Evolutionary conservation across 2,329 filamentous ascomycete species (phyloP), one percentile per base, ranked within the genome.

Genomic region (Stagonosporopsis tanaceti): DNA sequence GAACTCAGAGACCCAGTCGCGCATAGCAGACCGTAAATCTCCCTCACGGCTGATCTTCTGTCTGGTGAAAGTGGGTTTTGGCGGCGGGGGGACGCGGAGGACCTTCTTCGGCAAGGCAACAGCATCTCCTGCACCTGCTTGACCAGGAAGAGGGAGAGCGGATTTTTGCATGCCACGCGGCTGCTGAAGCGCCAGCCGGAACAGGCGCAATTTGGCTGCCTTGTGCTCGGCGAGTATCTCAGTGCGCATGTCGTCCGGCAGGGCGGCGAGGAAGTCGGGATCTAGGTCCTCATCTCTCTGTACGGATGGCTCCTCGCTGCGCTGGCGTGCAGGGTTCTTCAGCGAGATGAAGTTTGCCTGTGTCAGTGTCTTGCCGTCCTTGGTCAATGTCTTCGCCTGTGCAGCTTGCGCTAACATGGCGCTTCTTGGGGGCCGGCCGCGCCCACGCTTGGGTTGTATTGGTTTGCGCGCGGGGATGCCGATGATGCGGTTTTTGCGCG

Each of bases 161-260:
- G 47, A 28, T n/a, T 34, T 40, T 1, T 5, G 27, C 2, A 22
- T 22, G 1, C 42, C 35, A 11, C 34, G 17, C 4, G 50, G 50
- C 0, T 22, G n/a, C 14, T 37, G 66, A 70, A 78, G 22, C 48
- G 67, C 38, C 62, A 78, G 66, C 5, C 65, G 64, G 7, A 66
- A 63, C 5, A 65, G 59, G 30, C 66, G 61, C n/a, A 72, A 57
- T 53, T 69, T 71, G 5, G 65, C 61, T 27, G 69, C 63, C 41
- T 66, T 84, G 69, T 93, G 88, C 67, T 96, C 91, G 20, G 86
- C 87, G 2, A 97, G 76, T 6, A 98, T 83, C 76, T 98, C 93
- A 15, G 53, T 50, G 32, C 72, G 63, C 22, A 76, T 34, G 44
- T 96, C 91, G 63, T 90, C 88, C 0, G 94, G 94, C 0, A 98